Evolutionary conservation across 768 basidiomycete species (phyloP), one percentile per base, ranked within the genome.

Genomic region (Mycena alexandri): DNA sequence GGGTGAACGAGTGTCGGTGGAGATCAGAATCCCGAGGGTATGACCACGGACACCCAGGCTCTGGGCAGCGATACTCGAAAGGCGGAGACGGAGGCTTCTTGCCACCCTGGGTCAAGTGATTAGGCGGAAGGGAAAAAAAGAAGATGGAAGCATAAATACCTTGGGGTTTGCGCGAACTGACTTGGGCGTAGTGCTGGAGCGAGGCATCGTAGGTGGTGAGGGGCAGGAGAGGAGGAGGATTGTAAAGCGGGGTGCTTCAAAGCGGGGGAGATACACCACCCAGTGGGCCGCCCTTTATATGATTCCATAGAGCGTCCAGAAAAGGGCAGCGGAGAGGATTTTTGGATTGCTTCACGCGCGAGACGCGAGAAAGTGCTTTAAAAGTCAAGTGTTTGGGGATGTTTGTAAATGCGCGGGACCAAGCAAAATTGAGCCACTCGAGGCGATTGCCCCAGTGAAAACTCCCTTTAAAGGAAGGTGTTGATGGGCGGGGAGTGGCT

Each of bases 321-420:
- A 53, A 53, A 41, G 13, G n/a, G n/a, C n/a, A n/a, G n/a, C n/a
- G n/a, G n/a, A n/a, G n/a, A n/a, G n/a, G n/a, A n/a, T n/a, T n/a
- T n/a, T n/a, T 56, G 41, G 55, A 56, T 56, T 56, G 55, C 38
- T 43, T 56, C 41, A 38, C 33, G n/a, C 34, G 33, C 33, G 51
- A 52, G 7, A 9, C 51, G 13, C 38, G 13, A 43, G 42, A 56
- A 25, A 22, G 25, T 14, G 9, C 55, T 24, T 17, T 42, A 56
- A 22, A 56, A 56, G 55, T 55, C 53, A 24, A 41, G 19, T 55
- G 53, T 55, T 55, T 13, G 38, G 5, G 53, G 38, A 11, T 36
- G n/a, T n/a, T n/a, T n/a, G n/a, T n/a, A n/a, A n/a, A n/a, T n/a
- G n/a, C 25, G 11, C 22, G n/a, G 50, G 50, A 12, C 52, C 14